Evolutionary conservation across 495 filamentous ascomycete species (phyloP).

Genomic region (Aspergillus nanangensis): DNA sequence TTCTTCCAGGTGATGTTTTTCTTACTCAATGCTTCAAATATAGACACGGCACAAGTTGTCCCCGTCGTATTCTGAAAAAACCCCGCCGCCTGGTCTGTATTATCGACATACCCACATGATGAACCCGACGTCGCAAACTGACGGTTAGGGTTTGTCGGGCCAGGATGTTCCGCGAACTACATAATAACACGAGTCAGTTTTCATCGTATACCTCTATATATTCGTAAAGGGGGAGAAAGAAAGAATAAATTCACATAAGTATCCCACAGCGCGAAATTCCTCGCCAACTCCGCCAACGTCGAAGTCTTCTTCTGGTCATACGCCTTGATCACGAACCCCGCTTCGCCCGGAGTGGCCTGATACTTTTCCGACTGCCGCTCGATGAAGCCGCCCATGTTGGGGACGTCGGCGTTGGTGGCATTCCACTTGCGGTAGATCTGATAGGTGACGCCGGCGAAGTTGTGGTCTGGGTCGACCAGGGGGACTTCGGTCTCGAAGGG

Average conservation of each 20-base stretch:
- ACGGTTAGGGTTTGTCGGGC: slow-evolving; percentile 36
- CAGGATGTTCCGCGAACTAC: slow-evolving; percentile 36
- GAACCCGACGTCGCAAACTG: slow-evolving; percentile 37
- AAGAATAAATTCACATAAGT: slow-evolving; percentile 21
- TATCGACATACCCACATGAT: slow-evolving; percentile 28
- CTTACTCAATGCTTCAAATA: slow-evolving; percentile 31
- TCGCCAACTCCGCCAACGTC: slow-evolving; percentile 28
- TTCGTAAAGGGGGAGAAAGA: too few relatives aligned
- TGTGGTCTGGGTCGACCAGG: slow-evolving; percentile 35
- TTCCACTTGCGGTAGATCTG: slow-evolving; percentile 41
- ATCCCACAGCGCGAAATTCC: slow-evolving; percentile 41
- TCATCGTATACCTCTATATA: not conserved
- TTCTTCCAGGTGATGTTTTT: slow-evolving; percentile 35
- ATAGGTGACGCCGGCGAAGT: slow-evolving; percentile 37
- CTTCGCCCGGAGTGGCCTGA: slow-evolving; percentile 30
- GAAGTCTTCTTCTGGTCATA: slow-evolving; percentile 34
- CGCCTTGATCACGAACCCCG: slow-evolving; percentile 37
- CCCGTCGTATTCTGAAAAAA: slow-evolving; percentile 32
- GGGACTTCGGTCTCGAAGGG: slow-evolving; percentile 39
- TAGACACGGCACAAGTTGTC: slow-evolving; percentile 32
- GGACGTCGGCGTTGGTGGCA: slow-evolving; percentile 27
- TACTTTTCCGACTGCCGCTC: slow-evolving; percentile 42
- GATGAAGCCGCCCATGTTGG: slow-evolving; percentile 40
- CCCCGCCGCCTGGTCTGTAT: slow-evolving; percentile 26
- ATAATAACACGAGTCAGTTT: slow-evolving; percentile 10